Conservation (phyloP, 75 land plant genomes). For the Pinus tabuliformis region DNA sequence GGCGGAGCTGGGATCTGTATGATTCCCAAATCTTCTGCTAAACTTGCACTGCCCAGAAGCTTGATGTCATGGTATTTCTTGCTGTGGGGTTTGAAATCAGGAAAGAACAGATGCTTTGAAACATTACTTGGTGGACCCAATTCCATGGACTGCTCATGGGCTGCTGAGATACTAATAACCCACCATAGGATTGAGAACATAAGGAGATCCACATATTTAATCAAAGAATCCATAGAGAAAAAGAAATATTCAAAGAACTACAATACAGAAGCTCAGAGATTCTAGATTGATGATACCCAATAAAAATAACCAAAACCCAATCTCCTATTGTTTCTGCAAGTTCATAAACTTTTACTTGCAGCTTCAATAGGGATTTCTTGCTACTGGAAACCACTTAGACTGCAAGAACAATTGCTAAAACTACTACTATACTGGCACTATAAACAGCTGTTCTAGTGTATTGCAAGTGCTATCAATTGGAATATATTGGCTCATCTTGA, state of each 20-base stretch:
- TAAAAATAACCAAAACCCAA: background rate
- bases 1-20: conserved; percentile 26
- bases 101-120: conserved; percentile 22
- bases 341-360: background rate
- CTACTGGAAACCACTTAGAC: background rate
- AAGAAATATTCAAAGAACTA: background rate
- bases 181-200: background rate
- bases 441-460: background rate
- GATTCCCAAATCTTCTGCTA: conserved; percentile 10
- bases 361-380: background rate
- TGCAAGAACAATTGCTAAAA: background rate
- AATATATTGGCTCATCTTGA: background rate
- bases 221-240: background rate
- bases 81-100: conserved; percentile 16
- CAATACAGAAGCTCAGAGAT: background rate
- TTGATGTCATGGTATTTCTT: conserved; percentile 18
- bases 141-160: background rate
- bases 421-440: background rate
- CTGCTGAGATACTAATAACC: background rate
- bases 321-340: background rate
- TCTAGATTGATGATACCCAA: background rate
- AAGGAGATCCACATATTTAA: background rate
- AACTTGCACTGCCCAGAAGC: conserved; percentile 31
- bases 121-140: conserved; percentile 20
- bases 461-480: background rate